These are phyloP conservation scores for Suhomyces emberorum DNA, from an alignment of 805 yeast genomes.

Conservation along the genomic window DNA sequence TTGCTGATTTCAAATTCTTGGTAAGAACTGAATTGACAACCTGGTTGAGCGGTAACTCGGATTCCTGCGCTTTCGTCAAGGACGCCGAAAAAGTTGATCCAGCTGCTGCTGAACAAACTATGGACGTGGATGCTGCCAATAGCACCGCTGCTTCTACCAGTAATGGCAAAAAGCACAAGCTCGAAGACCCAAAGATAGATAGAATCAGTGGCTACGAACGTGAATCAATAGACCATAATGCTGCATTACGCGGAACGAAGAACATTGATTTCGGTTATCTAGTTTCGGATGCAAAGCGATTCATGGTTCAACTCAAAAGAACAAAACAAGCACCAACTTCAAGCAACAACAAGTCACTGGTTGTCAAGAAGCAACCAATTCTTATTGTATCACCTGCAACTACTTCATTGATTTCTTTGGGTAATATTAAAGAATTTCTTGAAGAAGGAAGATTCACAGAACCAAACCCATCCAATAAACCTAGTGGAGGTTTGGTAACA, in stretches of 20 bases:
- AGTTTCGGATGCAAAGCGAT: slow-evolving; percentile 60
- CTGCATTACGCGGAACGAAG: slow-evolving; percentile 63
- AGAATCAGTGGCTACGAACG: slow-evolving; percentile 47
- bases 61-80: slow-evolving; percentile 53
- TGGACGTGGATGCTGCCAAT: slow-evolving; percentile 1
- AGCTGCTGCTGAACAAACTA: neutral
- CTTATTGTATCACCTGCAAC: slow-evolving; percentile 45
- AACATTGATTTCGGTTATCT: slow-evolving; percentile 65
- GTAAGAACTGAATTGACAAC: slow-evolving; percentile 81
- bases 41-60: slow-evolving; percentile 73
- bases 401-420: slow-evolving; percentile 38
- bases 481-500: slow-evolving; percentile 42
- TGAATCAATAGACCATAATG: slow-evolving; percentile 55
- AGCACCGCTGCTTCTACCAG: no score
- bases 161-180: slow-evolving; percentile 10
- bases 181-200: slow-evolving; percentile 48
- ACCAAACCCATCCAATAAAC: slow-evolving; percentile 40
- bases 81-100: slow-evolving; percentile 13
- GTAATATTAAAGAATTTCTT: slow-evolving; percentile 45
- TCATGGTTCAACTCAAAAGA: slow-evolving; percentile 50
- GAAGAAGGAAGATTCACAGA: slow-evolving; percentile 68
- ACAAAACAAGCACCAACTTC: slow-evolving; percentile 61
- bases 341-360: slow-evolving; percentile 42
- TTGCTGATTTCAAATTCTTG: slow-evolving; percentile 73
- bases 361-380: slow-evolving; percentile 39